phyloP scores from a whole-genome alignment of 495 filamentous ascomycete genomes.

The Hypoxylon lenormandii region DNA sequence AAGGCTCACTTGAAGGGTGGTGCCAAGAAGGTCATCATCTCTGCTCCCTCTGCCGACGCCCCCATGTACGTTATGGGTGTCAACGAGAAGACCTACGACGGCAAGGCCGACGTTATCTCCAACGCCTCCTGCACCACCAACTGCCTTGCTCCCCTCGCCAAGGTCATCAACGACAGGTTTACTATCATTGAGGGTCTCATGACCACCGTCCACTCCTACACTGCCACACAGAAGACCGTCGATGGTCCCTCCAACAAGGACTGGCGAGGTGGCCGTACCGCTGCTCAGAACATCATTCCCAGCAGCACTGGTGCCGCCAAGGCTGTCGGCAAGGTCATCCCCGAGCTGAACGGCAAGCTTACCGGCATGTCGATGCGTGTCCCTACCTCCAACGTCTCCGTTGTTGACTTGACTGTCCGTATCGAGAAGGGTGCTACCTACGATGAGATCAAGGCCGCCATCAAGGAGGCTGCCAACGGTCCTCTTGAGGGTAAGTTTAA shows the following conservation, averaged over 20 bases:
- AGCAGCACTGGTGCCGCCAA: conserved; percentile 99
- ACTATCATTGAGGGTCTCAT: conserved; percentile 98
- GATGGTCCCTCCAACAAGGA: conserved; percentile 98
- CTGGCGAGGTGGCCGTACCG: conserved; percentile 98
- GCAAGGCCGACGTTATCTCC: conserved; percentile 89
- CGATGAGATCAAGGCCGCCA: conserved; percentile 89
- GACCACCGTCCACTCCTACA: conserved; percentile 99
- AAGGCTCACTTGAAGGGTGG: conserved; percentile 95
- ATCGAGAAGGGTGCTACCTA: conserved; percentile 89
- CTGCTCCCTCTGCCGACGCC: conserved; percentile 96
- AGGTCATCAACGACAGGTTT: conserved; percentile 98
- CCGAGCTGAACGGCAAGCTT: conserved; percentile 96
- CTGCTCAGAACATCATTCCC: conserved; percentile 99
- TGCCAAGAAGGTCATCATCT: conserved; percentile 99
- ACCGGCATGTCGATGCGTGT: conserved; percentile 99
- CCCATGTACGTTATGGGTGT: conserved; percentile 99
- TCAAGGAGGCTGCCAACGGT: conserved; percentile 89
- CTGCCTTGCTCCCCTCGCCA: conserved; percentile 98
- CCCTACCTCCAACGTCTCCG: conserved; percentile 97
- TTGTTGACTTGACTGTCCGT: conserved; percentile 95
- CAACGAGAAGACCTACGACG: conserved; percentile 92
- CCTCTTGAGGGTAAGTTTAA: conserved; percentile 80
- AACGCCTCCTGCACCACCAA: conserved; percentile 99
- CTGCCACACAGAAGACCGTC: conserved; percentile 99
- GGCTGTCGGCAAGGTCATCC: conserved; percentile 99